These are phyloP conservation scores for Albophoma yamanashiensis DNA, from an alignment of 2,329 filamentous ascomycete genomes.

Conservation along the genomic window DNA sequence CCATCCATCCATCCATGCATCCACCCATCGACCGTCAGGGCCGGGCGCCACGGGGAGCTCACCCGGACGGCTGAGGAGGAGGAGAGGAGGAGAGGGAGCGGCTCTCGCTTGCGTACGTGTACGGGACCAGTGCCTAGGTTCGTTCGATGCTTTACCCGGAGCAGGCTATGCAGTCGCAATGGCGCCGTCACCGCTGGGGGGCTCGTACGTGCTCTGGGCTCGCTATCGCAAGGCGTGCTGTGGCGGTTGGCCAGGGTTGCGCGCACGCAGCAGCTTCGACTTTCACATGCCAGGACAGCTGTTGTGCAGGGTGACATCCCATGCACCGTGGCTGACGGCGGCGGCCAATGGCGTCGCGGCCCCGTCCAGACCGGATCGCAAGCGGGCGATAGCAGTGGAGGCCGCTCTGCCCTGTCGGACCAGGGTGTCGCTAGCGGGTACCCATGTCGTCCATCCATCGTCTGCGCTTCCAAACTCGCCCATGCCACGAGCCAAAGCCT, in stretches of 20 bases:
- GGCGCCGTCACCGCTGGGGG: too few species aligned
- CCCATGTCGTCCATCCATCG: neutral
- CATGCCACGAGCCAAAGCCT: neutral
- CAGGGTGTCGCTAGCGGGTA: neutral
- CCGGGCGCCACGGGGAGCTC: neutral
- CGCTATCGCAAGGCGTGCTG: neutral
- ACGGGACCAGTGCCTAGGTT: neutral
- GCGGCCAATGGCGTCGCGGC: neutral
- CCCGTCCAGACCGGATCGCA: neutral
- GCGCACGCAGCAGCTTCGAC: neutral
- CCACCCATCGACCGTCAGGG: neutral
- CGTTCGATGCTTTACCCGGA: neutral
- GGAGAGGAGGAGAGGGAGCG: neutral
- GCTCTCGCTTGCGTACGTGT: neutral
- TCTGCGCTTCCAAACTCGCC: neutral
- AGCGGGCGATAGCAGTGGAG: neutral
- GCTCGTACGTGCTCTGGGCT: neutral
- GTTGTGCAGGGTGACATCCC: neutral
- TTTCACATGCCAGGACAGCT: neutral
- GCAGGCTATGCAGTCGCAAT: neutral
- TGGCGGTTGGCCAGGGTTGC: neutral
- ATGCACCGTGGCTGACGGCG: neutral
- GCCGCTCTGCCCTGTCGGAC: neutral
- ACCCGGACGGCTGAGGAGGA: neutral
- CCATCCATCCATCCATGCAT: neutral